A percentile compares a stretch with the other conserved stretches of the same genome.
These are phyloP conservation scores for Balansia obtecta DNA, from an alignment of 2,329 filamentous ascomycete genomes.

Conservation along the genomic window DNA sequence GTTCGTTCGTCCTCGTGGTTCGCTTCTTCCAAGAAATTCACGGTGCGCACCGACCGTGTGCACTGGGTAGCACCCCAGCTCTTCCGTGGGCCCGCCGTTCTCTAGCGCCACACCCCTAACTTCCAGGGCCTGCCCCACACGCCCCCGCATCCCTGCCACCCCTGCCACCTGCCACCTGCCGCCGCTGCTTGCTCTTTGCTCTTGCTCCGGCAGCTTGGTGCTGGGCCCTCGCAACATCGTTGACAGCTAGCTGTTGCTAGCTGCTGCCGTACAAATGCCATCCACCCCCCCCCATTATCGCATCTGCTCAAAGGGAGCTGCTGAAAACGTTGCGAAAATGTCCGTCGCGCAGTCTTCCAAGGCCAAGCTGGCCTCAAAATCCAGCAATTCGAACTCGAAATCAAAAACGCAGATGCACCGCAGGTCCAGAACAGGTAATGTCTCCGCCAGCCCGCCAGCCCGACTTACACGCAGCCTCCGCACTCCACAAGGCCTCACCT, in stretches of 20 bases:
- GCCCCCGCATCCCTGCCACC: conserved; percentile 16
- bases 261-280: conserved; percentile 42
- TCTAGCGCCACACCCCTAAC: conserved; percentile 7
- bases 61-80: background rate
- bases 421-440: conserved; percentile 76
- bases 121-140: conserved; percentile 6
- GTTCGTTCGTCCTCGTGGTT: background rate
- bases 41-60: background rate
- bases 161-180: conserved; percentile 13
- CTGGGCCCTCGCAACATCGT: background rate
- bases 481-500: no score
- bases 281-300: conserved; percentile 49
- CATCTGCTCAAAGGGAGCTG: conserved; percentile 35
- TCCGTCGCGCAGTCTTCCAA: conserved; percentile 47
- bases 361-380: conserved; percentile 44
- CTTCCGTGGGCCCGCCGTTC: background rate
- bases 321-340: conserved; percentile 41
- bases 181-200: background rate
- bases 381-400: conserved; percentile 44
- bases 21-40: background rate
- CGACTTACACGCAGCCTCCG: conserved; percentile 4
- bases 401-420: conserved; percentile 79
- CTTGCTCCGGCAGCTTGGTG: no score
- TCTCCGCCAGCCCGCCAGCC: background rate
- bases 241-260: background rate